Evolutionary conservation across 2,329 filamentous ascomycete species (phyloP).

Genomic region (Xylariaceae sp.): DNA sequence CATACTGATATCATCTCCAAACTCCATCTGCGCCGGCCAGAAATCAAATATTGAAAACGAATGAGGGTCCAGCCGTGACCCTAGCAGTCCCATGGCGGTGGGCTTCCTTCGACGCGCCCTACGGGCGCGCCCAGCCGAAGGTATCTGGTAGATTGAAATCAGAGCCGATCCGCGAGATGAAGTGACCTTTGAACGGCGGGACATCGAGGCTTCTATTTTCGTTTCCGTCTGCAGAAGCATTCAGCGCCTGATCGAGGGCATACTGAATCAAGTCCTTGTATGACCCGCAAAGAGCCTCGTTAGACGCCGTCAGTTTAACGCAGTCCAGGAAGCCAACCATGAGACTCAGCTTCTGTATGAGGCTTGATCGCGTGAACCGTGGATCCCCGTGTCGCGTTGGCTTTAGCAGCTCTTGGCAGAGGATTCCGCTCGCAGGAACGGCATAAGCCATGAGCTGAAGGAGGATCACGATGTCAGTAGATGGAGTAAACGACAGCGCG

Average conservation of each 20-base stretch:
- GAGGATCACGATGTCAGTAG: neutral
- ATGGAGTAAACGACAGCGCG: neutral
- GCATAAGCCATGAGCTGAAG: slow-evolving; percentile 45
- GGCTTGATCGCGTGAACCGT: slow-evolving; percentile 41
- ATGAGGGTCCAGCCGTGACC: neutral
- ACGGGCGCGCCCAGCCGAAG: slow-evolving; percentile 42
- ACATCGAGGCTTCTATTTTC: slow-evolving; percentile 14
- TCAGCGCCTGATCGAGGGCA: slow-evolving; percentile 46
- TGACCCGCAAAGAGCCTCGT: slow-evolving; percentile 43
- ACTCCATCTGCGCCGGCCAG: no score
- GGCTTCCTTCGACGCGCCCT: slow-evolving; percentile 19
- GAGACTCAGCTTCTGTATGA: slow-evolving; percentile 48
- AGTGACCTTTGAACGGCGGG: slow-evolving; percentile 34
- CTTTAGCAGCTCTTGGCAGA: slow-evolving; percentile 46
- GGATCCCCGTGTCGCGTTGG: slow-evolving; percentile 35
- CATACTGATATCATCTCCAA: no score
- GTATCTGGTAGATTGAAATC: slow-evolving; percentile 47
- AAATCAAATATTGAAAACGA: neutral
- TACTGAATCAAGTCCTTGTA: slow-evolving; percentile 46
- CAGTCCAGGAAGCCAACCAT: slow-evolving; percentile 48
- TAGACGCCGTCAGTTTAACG: slow-evolving; percentile 44
- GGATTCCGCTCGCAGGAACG: slow-evolving; percentile 44
- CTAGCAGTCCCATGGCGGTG: neutral
- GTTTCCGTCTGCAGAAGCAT: slow-evolving; percentile 30
- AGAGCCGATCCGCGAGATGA: slow-evolving; percentile 34